phyloP scores from a whole-genome alignment of 805 yeast genomes.

The Pichia thaimueangensis region DNA sequence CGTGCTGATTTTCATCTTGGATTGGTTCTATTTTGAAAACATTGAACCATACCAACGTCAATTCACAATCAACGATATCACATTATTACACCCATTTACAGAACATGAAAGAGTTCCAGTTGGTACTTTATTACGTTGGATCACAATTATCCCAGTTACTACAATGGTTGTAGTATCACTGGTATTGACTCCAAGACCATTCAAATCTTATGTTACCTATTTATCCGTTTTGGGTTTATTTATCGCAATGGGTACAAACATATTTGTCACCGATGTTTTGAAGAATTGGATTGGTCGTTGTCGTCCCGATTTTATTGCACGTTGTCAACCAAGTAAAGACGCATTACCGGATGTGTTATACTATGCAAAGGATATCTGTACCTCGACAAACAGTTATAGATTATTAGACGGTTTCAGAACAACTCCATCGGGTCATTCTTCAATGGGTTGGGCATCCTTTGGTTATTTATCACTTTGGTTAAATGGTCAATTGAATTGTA shows the following conservation, averaged over 20 bases:
- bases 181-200: conserved; percentile 41
- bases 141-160: conserved; percentile 44
- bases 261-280: conserved; percentile 61
- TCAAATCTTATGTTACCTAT: conserved; percentile 54
- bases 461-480: conserved; percentile 61
- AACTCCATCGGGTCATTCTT: conserved; percentile 79
- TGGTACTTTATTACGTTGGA: conserved; percentile 45
- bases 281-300: conserved; percentile 86
- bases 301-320: conserved; percentile 85
- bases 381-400: conserved; percentile 37
- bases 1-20: conserved; percentile 17
- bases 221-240: conserved; percentile 61
- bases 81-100: conserved; percentile 79
- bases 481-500: conserved; percentile 49
- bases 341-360: conserved; percentile 53
- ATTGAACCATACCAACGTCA: conserved; percentile 69
- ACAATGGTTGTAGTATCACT: conserved; percentile 29
- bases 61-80: conserved; percentile 66
- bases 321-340: conserved; percentile 65
- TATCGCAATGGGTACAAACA: conserved; percentile 52
- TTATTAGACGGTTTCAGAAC: conserved; percentile 72
- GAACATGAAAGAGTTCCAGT: conserved; percentile 64
- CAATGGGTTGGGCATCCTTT: conserved; percentile 62
- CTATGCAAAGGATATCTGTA: conserved; percentile 59
- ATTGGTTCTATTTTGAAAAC: conserved; percentile 22